Evolutionary conservation across 1,139 yeast genomes (phyloP).

Genomic region (Blastobotrys apis): DNA sequence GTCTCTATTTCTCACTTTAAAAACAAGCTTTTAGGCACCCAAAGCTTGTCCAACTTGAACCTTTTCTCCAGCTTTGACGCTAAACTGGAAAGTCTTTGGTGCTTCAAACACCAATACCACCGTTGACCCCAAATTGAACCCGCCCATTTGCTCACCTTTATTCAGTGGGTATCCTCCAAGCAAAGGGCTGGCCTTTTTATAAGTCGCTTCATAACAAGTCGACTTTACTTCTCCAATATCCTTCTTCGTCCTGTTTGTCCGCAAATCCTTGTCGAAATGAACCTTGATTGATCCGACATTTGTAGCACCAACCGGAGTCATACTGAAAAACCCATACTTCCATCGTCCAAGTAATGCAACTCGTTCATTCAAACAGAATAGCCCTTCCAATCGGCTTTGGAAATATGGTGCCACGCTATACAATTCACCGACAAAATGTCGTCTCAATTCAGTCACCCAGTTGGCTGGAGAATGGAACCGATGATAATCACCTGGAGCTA

Average conservation of each 20-base stretch:
- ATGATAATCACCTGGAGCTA: slow-evolving; percentile 98
- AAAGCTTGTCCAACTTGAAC: slow-evolving; percentile 83
- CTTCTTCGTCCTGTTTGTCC: slow-evolving; percentile 56
- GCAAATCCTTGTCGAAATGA: slow-evolving; percentile 85
- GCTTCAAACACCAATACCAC: slow-evolving; percentile 96
- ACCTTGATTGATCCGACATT: slow-evolving; percentile 94
- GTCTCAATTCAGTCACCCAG: slow-evolving; percentile 91
- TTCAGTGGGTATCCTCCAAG: slow-evolving; percentile 84
- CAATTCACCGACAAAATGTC: slow-evolving; percentile 94
- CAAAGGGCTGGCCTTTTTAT: slow-evolving; percentile 70
- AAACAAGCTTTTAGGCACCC: slow-evolving; percentile 51
- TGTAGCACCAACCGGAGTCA: slow-evolving; percentile 99
- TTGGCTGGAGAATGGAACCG: slow-evolving; percentile 94
- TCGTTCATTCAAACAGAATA: slow-evolving; percentile 89
- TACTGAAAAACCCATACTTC: slow-evolving; percentile 95
- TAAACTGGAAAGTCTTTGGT: slow-evolving; percentile 69
- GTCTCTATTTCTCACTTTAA: too few species aligned
- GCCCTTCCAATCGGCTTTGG: slow-evolving; percentile 78
- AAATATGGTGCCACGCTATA: slow-evolving; percentile 97
- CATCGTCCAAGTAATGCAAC: slow-evolving; percentile 94
- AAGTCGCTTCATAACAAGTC: slow-evolving; percentile 93
- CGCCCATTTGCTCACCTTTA: slow-evolving; percentile 96
- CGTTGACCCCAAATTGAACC: slow-evolving; percentile 92
- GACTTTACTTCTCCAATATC: slow-evolving; percentile 31
- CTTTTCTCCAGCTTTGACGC: slow-evolving; percentile 63